Evolutionary conservation across 371 early-diverging fungal genomes (phyloP), one percentile per base, ranked within the genome.

Genomic region (Haplosporangium sp.): DNA sequence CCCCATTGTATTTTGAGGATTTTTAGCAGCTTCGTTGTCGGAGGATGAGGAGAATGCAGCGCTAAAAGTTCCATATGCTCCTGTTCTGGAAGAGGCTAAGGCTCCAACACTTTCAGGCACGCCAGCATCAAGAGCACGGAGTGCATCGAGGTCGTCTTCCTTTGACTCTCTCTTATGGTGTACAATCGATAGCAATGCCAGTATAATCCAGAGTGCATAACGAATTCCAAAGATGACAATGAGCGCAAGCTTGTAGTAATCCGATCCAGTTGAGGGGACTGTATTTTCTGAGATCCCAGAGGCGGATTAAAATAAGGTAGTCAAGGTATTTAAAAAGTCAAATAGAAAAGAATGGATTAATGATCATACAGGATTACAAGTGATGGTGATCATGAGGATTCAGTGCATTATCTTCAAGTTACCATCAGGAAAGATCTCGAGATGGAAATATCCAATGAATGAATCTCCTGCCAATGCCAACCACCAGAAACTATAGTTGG

Each of bases 401-500:
- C 27, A 27, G 27, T 27, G 11, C 15, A 3, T 11, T 47, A 13
- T 47, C 15, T 47, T 3, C 17, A 42, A 52, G 47, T 27, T 55
- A 55, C 55, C 55, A 2, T 55, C 9, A 3, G 35, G 7, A 7
- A 11, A 38, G 34, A 56, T 56, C 37, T 74, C 71, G 35, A 71
- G 52, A 42, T 72, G 75, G 34, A 63, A 64, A 70, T 64, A 74
- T 17, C 68, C 69, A 40, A 81, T 67, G 17, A 75, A 61, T 4
- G 76, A 68, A 27, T 81, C 82, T 1, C 72, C 72, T 7, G 72
- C 72, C 20, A 81, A 63, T 19, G 69, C 72, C 5, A 81, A 56
- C 76, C 72, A 72, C 82, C 82, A 81, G 48, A 81, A 81, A 17
- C 39, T 19, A 63, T 81, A 75, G 47, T 75, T 75, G 34, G 82